These are phyloP conservation scores for Paraurostyla sp. DNA, from an alignment of 73 alveolate genomes.

Conservation along the genomic window DNA sequence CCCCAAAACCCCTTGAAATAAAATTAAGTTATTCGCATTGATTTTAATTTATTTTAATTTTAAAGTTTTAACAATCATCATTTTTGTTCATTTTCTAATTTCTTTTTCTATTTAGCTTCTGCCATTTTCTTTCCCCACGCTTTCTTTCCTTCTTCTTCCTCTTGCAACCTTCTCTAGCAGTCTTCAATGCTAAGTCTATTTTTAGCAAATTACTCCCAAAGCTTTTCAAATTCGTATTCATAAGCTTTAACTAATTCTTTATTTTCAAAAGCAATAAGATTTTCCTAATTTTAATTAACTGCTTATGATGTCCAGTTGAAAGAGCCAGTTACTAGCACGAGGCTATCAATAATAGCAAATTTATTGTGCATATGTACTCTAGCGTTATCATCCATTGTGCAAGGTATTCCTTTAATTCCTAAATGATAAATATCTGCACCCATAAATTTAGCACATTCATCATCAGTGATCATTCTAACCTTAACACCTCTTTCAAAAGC, in stretches of 20 bases:
- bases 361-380: conserved; percentile 74
- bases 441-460: conserved; percentile 84
- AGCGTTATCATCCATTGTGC: conserved; percentile 60
- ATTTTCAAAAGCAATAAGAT: conserved; percentile 70
- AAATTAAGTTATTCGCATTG: too few relatives aligned
- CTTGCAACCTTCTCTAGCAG: conserved; percentile 21
- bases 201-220: conserved; percentile 73
- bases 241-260: conserved; percentile 52
- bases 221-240: conserved; percentile 72
- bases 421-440: conserved; percentile 87
- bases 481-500: conserved; percentile 79
- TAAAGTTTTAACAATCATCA: too few relatives aligned
- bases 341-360: conserved; percentile 63
- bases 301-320: conserved; percentile 87
- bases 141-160: conserved; percentile 23
- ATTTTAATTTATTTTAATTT: too few relatives aligned
- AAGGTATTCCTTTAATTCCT: conserved; percentile 75
- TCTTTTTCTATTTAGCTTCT: conserved; percentile 48
- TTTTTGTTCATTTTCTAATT: too few relatives aligned
- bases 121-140: conserved; percentile 44
- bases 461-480: conserved; percentile 87
- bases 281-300: conserved; percentile 77
- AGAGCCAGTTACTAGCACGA: conserved; percentile 69
- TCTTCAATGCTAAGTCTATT: conserved; percentile 44
- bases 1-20: too few relatives aligned